Percentiles rank a stretch among this genome's conserved stretches.
These are phyloP conservation scores for Aspergillus fijiensis DNA, from an alignment of 2,329 filamentous ascomycete genomes.

Conservation along the genomic window DNA sequence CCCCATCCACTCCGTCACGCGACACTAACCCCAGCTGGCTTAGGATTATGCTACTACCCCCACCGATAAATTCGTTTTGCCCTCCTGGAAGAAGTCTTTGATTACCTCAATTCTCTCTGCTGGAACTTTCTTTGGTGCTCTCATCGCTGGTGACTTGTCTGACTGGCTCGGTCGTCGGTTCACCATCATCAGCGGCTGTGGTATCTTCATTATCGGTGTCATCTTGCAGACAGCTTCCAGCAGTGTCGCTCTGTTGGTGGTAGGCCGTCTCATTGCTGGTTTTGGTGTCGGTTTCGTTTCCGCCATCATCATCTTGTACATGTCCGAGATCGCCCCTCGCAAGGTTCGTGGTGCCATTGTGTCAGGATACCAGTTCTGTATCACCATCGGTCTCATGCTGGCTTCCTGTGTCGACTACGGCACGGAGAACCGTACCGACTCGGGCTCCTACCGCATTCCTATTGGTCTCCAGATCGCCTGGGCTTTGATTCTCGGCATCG, in stretches of 20 bases:
- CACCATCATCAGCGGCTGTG: constrained; percentile 70
- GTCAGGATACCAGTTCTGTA: constrained; percentile 80
- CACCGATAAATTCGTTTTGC: constrained; percentile 43
- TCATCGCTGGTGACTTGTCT: constrained; percentile 74
- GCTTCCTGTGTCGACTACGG: constrained; percentile 73
- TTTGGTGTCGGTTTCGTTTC: constrained; percentile 79
- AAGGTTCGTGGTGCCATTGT: constrained; percentile 78
- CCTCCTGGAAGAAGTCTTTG: constrained; percentile 55
- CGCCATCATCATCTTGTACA: constrained; percentile 79
- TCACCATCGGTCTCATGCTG: constrained; percentile 75
- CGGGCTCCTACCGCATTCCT: constrained; percentile 74
- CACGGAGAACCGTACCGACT: constrained; percentile 62
- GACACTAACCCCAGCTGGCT: neutral
- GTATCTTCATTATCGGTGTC: constrained; percentile 68
- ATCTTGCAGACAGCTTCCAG: constrained; percentile 62
- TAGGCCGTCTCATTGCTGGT: constrained; percentile 73
- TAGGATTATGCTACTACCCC: constrained; percentile 31
- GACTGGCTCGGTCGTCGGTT: constrained; percentile 66
- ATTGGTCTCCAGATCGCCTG: constrained; percentile 78
- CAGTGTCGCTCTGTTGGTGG: constrained; percentile 62
- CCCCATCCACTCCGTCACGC: neutral
- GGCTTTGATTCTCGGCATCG: constrained; percentile 70
- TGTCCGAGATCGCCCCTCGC: constrained; percentile 74
- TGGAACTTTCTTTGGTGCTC: constrained; percentile 74
- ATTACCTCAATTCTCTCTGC: constrained; percentile 76